phyloP scores from a whole-genome alignment of 352 stramenopile species.

The Pythium sukuiense region DNA sequence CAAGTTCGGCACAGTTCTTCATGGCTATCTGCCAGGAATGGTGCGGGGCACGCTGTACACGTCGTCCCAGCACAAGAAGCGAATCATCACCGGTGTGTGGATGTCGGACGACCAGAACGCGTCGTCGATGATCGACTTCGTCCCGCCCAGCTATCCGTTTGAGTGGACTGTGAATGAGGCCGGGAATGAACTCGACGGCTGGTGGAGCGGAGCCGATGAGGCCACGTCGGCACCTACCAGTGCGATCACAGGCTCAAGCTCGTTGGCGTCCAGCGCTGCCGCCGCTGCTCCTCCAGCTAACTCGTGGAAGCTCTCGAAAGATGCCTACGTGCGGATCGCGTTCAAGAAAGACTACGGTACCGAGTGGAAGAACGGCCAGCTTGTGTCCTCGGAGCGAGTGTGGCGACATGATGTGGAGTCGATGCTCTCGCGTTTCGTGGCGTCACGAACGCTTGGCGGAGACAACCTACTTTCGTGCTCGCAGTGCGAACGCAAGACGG shows the following conservation, averaged over 20 bases:
- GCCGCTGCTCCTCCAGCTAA: conserved; percentile 21
- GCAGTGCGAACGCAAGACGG: conserved; percentile 71
- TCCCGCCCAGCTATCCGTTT: conserved; percentile 68
- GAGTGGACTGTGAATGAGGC: conserved; percentile 56
- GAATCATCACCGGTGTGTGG: conserved; percentile 67
- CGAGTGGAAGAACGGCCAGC: conserved; percentile 76
- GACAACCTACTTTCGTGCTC: conserved; percentile 80
- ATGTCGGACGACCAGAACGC: conserved; percentile 44
- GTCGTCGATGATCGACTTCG: conserved; percentile 59
- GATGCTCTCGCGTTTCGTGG: conserved; percentile 80
- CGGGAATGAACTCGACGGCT: conserved; percentile 62
- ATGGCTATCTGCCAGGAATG: conserved; percentile 55
- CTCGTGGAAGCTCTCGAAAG: conserved; percentile 78
- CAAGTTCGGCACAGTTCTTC: conserved; percentile 74
- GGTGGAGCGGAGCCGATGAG: conserved; percentile 70
- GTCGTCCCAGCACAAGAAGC: conserved; percentile 28
- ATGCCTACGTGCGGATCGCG: conserved; percentile 82
- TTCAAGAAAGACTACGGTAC: conserved; percentile 91
- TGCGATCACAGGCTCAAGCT: neutral
- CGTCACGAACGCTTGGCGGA: conserved; percentile 73
- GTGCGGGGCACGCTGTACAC: conserved; percentile 57
- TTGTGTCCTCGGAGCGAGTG: conserved; percentile 84
- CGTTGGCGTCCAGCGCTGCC: conserved; percentile 8
- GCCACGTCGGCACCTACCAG: conserved; percentile 12
- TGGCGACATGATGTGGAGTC: conserved; percentile 82